Percentiles rank a stretch among this genome's conserved stretches.
phyloP scores from a whole-genome alignment of 768 basidiomycete genomes.

The Roridomyces roridus region DNA sequence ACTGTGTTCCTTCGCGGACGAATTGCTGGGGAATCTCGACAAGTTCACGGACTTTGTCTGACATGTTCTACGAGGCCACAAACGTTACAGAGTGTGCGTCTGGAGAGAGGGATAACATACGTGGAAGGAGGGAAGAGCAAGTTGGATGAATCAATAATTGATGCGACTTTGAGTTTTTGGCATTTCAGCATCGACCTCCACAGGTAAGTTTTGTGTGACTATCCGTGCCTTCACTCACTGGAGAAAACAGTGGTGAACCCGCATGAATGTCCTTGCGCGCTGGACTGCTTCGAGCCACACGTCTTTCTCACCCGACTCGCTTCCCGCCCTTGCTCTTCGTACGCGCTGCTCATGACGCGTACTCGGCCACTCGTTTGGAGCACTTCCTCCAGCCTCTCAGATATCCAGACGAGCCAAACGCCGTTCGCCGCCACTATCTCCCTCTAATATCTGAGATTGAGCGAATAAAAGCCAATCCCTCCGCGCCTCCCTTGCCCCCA shows the following conservation, averaged over 20 bases:
- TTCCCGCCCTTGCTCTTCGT: conserved; percentile 22
- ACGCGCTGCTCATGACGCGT: conserved; percentile 25
- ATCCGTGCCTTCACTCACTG: background rate
- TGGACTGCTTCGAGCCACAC: conserved; percentile 44
- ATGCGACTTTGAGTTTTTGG: no score
- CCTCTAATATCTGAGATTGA: conserved; percentile 35
- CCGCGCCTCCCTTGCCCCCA: conserved; percentile 30
- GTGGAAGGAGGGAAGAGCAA: conserved; percentile 31
- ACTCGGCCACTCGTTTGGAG: conserved; percentile 22
- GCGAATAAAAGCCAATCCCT: conserved; percentile 28
- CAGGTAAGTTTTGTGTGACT: background rate
- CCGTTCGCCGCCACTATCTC: conserved; percentile 45
- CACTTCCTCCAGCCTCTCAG: conserved; percentile 26
- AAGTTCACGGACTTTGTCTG: conserved; percentile 90
- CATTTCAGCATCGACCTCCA: background rate
- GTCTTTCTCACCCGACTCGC: conserved; percentile 21
- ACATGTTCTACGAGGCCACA: no score
- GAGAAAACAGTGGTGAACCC: conserved; percentile 17
- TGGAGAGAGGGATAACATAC: no score
- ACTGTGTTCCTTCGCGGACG: conserved; percentile 95
- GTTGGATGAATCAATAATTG: no score
- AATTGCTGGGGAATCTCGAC: conserved; percentile 92
- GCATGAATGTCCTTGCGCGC: conserved; percentile 72
- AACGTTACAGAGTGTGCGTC: no score
- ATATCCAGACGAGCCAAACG: conserved; percentile 31